Base-by-base conservation (phyloP, 1,284 basidiomycete genomes). In the Hemileia vastatrix region DNA sequence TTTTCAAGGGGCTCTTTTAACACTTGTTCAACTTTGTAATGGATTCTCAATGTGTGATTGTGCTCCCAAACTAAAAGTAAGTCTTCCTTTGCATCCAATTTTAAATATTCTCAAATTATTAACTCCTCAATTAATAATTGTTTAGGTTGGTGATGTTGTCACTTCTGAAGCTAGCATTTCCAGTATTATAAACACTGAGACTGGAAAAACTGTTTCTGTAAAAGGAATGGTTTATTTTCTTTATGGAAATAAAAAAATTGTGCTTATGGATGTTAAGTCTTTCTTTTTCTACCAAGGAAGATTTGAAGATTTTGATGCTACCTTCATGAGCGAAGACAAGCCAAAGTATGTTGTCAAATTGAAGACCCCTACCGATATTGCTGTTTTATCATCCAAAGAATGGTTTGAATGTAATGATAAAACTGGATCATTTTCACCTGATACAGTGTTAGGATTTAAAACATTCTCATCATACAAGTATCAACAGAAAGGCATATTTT, bases 391-490 rank as follows among this genome's bases (percentile, higher is more conserved):
- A 73, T 90, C 90, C 64, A 98, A 98, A 81, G 88, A 94, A 75
- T 98, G 94, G 94, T 93, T 97, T 77, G 85, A 87, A 64, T 97
- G 93, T 94, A 85, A 88, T 63, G 85, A 93, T 72, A 85, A 88
- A 60, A 80, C 84, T 5, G 83, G 83, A 65, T 85, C 90, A 44
- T 84, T 92, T 50, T 79, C 83, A 63, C 83, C 87, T 9, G 90
- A 90, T 47, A 87, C 87, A 47, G 83, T 82, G 2, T 84, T 98
- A 58, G 84, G 92, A 68, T 95, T 98, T 88, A 86, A 88, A 66
- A 81, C 88, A 67, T 83, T 85, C 72, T 90, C 88, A n/a, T 84
- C 88, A 73, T 84, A 90, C 57, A 84, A 85, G 27, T 97, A 88
- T 84, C 89, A 90, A 79, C 88, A 93, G 80, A 90, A 88, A 80